Percentiles rank a stretch among this genome's conserved stretches.
Conservation (phyloP, 2,329 filamentous ascomycete genomes). For the Chaetomium olivaceum region DNA sequence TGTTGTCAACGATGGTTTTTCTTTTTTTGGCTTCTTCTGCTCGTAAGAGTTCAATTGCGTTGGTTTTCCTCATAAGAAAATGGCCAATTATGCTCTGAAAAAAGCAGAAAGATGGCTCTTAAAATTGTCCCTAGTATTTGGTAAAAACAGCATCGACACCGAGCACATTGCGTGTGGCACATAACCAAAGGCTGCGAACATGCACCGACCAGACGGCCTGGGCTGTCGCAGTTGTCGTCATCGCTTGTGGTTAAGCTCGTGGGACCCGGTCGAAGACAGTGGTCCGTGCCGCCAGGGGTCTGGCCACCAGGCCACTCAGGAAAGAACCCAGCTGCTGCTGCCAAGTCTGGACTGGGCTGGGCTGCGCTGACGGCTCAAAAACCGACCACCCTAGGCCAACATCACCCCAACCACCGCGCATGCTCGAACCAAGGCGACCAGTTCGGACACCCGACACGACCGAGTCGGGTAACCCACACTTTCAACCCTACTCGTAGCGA, state of each 20-base stretch:
- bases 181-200: background rate
- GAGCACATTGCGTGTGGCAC: background rate
- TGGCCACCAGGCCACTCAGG: background rate
- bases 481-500: slow-evolving; percentile 1
- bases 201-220: background rate
- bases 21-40: background rate
- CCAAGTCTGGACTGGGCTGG: background rate
- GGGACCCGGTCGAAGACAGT: background rate
- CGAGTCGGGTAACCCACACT: background rate
- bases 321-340: background rate
- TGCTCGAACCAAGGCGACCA: slow-evolving; percentile 18
- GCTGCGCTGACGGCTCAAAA: slow-evolving; percentile 12
- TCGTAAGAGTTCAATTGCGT: background rate
- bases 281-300: slow-evolving; percentile 2
- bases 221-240: slow-evolving; percentile 9
- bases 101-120: background rate
- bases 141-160: too few species aligned
- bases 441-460: slow-evolving; percentile 6
- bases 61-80: background rate
- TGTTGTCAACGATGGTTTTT: background rate
- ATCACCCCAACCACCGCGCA: slow-evolving; percentile 16
- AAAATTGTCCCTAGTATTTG: too few species aligned
- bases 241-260: background rate
- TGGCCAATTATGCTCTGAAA: background rate
- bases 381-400: slow-evolving; percentile 21